Conservation (phyloP, 768 basidiomycete species). For the Tremella mesenterica region DNA sequence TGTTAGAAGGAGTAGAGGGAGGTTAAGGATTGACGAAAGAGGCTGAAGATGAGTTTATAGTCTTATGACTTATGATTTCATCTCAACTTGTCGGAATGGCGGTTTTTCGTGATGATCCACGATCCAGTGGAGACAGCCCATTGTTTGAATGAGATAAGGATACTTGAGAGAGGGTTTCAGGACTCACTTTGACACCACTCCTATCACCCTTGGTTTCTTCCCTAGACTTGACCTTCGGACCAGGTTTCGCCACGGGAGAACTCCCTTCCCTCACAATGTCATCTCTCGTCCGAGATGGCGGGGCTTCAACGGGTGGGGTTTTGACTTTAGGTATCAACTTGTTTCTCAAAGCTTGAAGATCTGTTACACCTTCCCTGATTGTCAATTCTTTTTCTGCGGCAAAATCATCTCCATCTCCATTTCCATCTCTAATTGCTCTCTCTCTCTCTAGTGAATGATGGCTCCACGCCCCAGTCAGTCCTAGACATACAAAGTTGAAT, state of each 20-base stretch:
- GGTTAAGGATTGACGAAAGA: slow-evolving; percentile 68
- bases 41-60: slow-evolving; percentile 51
- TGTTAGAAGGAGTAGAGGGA: slow-evolving; percentile 57
- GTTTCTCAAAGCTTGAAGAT: slow-evolving; percentile 46
- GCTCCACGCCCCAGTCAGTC: too few relatives aligned
- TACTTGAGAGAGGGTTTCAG: too few relatives aligned
- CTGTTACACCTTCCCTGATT: slow-evolving; percentile 47
- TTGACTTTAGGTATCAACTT: slow-evolving; percentile 38
- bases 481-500: neutral
- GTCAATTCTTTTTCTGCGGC: too few relatives aligned
- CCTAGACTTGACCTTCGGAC: neutral
- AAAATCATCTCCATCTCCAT: neutral
- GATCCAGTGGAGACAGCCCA: neutral
- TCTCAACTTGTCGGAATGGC: neutral
- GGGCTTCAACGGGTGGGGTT: slow-evolving; percentile 14
- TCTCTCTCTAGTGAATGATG: neutral
- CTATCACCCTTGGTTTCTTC: slow-evolving; percentile 25
- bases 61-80: too few relatives aligned
- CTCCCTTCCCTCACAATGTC: neutral
- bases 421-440: neutral
- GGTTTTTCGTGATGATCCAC: neutral
- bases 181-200: slow-evolving; percentile 43
- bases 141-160: too few relatives aligned
- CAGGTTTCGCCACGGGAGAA: neutral
- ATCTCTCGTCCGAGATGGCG: slow-evolving; percentile 6